Percentiles rank a stretch among this genome's conserved stretches.
Evolutionary conservation across 2,329 filamentous ascomycete species (phyloP).

Genomic region (Paraconiothyrium sp.): DNA sequence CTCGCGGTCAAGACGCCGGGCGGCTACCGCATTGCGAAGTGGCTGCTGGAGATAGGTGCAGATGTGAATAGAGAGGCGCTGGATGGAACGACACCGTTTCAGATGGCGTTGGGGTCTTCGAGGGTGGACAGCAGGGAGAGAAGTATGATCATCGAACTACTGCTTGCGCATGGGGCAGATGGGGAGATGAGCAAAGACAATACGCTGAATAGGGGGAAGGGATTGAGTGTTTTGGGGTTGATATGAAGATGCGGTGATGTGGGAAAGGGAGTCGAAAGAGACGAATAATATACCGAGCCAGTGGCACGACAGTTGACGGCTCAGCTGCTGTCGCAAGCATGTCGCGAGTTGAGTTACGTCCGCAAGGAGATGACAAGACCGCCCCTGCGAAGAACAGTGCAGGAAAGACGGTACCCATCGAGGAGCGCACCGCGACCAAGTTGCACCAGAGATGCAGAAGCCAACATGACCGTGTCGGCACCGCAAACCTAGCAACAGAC

Average conservation of each 20-base stretch:
- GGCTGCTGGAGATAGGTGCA: conserved; percentile 40
- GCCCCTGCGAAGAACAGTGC: too few relatives aligned
- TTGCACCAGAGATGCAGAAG: neutral
- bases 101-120: conserved; percentile 30
- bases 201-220: conserved; percentile 22
- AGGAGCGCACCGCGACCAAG: too few relatives aligned
- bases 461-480: neutral
- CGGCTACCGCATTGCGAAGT: conserved; percentile 36
- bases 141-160: conserved; percentile 39
- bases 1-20: conserved; percentile 41
- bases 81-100: conserved; percentile 35
- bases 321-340: too few relatives aligned
- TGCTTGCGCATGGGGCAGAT: conserved; percentile 42
- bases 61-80: conserved; percentile 41
- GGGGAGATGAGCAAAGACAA: conserved; percentile 22
- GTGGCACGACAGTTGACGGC: neutral
- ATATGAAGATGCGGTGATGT: conserved; percentile 14
- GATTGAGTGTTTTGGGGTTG: conserved; percentile 26
- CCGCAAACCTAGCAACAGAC: neutral
- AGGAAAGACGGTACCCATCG: too few relatives aligned
- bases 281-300: neutral
- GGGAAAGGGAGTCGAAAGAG: too few relatives aligned
- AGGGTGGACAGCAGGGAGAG: conserved; percentile 37
- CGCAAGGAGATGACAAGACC: too few relatives aligned
- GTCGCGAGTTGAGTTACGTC: too few relatives aligned